These are phyloP conservation scores for Solanum chacoense DNA, from an alignment of 305 asterid genomes.

Conservation along the genomic window DNA sequence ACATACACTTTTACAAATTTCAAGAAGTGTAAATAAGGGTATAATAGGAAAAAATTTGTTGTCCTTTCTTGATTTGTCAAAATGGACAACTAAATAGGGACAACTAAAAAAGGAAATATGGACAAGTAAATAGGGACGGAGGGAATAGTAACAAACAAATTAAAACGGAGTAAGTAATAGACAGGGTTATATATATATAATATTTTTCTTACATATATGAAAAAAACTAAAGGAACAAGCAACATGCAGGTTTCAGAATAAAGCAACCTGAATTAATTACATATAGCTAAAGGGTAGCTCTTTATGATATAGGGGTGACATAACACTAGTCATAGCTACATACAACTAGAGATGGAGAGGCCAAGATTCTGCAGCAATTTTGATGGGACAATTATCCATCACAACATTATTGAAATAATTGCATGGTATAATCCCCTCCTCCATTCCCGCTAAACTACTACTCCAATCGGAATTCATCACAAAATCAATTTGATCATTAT, in stretches of 20 bases:
- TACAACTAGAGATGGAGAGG: constrained; percentile 11
- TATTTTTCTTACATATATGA: neutral
- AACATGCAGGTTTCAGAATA: neutral
- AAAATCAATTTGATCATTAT: constrained; percentile 7
- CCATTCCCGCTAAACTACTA: neutral
- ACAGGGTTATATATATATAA: neutral
- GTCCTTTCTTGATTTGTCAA: too few relatives aligned
- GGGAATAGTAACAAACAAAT: neutral
- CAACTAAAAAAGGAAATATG: too few relatives aligned
- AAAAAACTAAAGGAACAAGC: neutral
- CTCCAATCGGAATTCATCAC: neutral
- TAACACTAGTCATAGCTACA: neutral
- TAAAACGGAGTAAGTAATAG: neutral
- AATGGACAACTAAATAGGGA: too few relatives aligned
- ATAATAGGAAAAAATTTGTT: too few relatives aligned
- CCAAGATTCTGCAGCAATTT: constrained; percentile 23
- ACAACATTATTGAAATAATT: constrained; percentile 12
- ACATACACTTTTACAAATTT: too few relatives aligned
- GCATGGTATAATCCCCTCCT: constrained; percentile 16
- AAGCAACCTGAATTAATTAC: neutral
- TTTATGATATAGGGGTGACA: neutral
- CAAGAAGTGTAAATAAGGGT: too few relatives aligned
- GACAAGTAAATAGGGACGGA: too few relatives aligned
- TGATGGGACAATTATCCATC: constrained; percentile 10
- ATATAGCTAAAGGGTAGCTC: neutral